Base-by-base conservation (phyloP, 2,329 filamentous ascomycete species). In the Fusarium acutatum region DNA sequence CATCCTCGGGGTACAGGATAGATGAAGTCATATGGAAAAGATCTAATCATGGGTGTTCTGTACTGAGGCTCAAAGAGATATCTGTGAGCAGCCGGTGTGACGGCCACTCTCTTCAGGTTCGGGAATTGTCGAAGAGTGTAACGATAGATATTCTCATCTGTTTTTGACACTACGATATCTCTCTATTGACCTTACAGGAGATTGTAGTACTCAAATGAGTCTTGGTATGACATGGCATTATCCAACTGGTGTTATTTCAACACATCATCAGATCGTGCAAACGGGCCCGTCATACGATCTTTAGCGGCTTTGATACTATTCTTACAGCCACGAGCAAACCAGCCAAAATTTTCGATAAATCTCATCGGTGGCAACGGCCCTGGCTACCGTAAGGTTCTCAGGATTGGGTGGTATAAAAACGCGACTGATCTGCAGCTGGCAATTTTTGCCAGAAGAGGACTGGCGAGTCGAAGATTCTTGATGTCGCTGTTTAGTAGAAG, bases 371-470 rank as follows among this genome's bases (percentile, higher is more conserved):
- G 44, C 13, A 28, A 46, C 28, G 5, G 8, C 0, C 6, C 4
- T 0, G 18, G 20, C 26, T 28, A 28, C 26, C 6, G 15, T 0
- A 2, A 46, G 10, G 22, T 46, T 46, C 6, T 15, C 1, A 46
- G 26, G 24, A 22, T 28, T 3, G 6, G 26, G 26, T 5, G 43
- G 28, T 3, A 46, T 46, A 15, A 46, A 46, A 46, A 28, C 26
- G 8, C 24, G 18, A 15, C 6, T 28, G 24, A 46, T 46, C 6
- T 46, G 12, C 13, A 46, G 24, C 26, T 5, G 13, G 18, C 43
- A 46, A 5, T 22, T 46, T 5, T 28, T 24, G 7, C 18, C 26
- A 13, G 43, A 28, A 46, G 26, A 22, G 18, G 26, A 20, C 43
- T 46, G 18, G 43, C 13, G 13, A 28, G 43, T 46, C 43, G 12